A percentile compares a stretch with the other conserved stretches of the same genome.
phyloP scores from a whole-genome alignment of 805 yeast species.

The Teunomyces panamensis region DNA sequence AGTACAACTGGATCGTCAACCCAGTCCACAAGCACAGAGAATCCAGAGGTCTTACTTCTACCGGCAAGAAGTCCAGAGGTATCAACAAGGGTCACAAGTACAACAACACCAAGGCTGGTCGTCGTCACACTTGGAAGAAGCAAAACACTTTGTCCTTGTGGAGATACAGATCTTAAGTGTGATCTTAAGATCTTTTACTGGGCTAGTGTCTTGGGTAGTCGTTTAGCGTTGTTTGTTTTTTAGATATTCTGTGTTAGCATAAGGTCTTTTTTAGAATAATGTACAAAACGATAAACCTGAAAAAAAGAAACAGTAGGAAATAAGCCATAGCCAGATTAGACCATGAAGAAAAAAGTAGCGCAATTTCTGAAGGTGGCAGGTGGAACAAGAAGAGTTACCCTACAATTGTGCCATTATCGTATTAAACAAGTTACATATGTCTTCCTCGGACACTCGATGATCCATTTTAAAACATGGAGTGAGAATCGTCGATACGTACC shows the following conservation, averaged over 20 bases:
- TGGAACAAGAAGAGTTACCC: background rate
- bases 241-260: background rate
- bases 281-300: background rate
- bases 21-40: constrained; percentile 99
- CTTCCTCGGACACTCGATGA: background rate
- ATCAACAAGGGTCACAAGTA: constrained; percentile 99
- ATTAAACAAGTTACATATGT: background rate
- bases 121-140: constrained; percentile 99
- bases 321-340: background rate
- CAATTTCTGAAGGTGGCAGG: background rate
- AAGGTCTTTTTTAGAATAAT: constrained; percentile 1
- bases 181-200: constrained; percentile 1
- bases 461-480: too few species aligned
- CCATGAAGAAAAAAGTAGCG: background rate
- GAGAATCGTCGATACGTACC: background rate
- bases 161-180: constrained; percentile 91
- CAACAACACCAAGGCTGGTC: constrained; percentile 98
- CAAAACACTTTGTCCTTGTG: constrained; percentile 98
- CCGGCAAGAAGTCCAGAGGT: constrained; percentile 99
- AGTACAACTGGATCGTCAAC: constrained; percentile 99
- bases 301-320: background rate
- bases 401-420: background rate
- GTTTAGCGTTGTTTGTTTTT: constrained; percentile 2
- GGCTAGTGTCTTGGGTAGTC: background rate
- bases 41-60: constrained; percentile 96